Evolutionary conservation across 345 rosid genomes (phyloP), one percentile per base, ranked within the genome.

Genomic region (Cardamine resedifolia): DNA sequence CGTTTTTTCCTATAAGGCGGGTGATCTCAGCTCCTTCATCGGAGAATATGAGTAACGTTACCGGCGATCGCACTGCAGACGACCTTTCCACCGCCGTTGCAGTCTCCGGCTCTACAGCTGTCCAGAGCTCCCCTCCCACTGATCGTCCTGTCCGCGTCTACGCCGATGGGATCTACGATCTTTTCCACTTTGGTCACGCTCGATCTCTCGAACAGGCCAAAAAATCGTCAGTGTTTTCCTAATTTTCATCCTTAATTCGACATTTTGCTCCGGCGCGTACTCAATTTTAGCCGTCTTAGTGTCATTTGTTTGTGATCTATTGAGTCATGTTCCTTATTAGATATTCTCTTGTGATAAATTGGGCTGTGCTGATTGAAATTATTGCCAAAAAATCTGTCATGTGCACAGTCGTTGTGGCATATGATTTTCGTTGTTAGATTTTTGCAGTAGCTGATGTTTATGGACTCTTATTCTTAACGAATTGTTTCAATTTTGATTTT

Each of bases 111-210:
- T 62, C 70, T 24, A 12, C 64, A 9, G 11, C 65, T 33, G 58
- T 62, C 53, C 24, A 44, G 34, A 26, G 28, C 18, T 27, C 73
- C 24, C 69, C 83, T 75, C 84, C 80, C 5, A 61, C 85, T 12
- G 86, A 79, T 75, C 82, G 79, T 27, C 90, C 90, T n/a, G 80
- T 87, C 24, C 88, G 98, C 28, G 96, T 93, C 59, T 93, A 90
- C 79, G 98, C 98, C 70, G 97, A 93, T 73, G 98, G 98, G 83
- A 93, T 93, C 90, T 93, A 93, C 80, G 98, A 93, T 86, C 97
- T 93, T 63, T 90, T 93, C 82, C 98, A 93, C 74, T 93, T 90
- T 47, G 98, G 98, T 63, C 98, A 90, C 76, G 98, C 98, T 72
- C 83, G 97, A 71, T 86, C 98, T 24, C 97, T 93, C 75, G 98